Percentiles rank a stretch among this genome's conserved stretches.
phyloP scores from a whole-genome alignment of 768 basidiomycete genomes.

The Amanita rubescens region DNA sequence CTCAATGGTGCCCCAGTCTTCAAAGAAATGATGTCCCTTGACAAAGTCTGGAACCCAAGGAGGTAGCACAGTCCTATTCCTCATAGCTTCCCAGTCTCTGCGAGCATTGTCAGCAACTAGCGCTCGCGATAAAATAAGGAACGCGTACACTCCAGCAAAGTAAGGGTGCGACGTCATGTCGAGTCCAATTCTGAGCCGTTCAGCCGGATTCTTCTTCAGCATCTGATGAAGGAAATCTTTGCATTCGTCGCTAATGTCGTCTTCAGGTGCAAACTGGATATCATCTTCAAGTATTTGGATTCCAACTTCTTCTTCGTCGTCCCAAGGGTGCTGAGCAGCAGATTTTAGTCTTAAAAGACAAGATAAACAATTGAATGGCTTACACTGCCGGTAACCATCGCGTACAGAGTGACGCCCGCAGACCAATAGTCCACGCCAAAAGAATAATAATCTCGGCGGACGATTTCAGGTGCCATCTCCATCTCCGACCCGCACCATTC shows the following conservation, averaged over 20 bases:
- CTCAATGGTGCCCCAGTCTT: too few relatives aligned
- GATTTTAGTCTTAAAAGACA: not conserved
- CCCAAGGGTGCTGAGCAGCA: slow-evolving; percentile 7
- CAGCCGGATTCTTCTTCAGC: slow-evolving; percentile 20
- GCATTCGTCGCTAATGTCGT: too few relatives aligned
- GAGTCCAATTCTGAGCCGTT: slow-evolving; percentile 18
- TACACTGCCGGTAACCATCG: too few relatives aligned
- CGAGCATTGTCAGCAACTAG: too few relatives aligned
- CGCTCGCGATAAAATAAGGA: slow-evolving; percentile 10
- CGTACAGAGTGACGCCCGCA: too few relatives aligned
- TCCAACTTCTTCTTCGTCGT: slow-evolving; percentile 13
- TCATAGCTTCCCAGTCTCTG: slow-evolving; percentile 16
- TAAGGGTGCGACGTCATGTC: slow-evolving; percentile 22
- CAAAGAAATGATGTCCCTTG: slow-evolving; percentile 15
- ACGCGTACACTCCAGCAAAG: too few relatives aligned
- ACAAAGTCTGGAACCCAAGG: slow-evolving; percentile 20
- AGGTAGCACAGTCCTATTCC: slow-evolving; percentile 14
- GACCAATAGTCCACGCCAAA: too few relatives aligned
- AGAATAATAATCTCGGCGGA: too few relatives aligned
- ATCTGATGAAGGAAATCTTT: too few relatives aligned
- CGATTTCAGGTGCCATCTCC: too few relatives aligned
- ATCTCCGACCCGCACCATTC: too few relatives aligned
- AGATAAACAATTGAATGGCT: slow-evolving; percentile 12
- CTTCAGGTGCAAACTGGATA: too few relatives aligned
- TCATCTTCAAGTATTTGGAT: slow-evolving; percentile 14